Evolutionary conservation across 2,329 filamentous ascomycete species (phyloP).

Genomic region (Fonsecaea pugnacius): DNA sequence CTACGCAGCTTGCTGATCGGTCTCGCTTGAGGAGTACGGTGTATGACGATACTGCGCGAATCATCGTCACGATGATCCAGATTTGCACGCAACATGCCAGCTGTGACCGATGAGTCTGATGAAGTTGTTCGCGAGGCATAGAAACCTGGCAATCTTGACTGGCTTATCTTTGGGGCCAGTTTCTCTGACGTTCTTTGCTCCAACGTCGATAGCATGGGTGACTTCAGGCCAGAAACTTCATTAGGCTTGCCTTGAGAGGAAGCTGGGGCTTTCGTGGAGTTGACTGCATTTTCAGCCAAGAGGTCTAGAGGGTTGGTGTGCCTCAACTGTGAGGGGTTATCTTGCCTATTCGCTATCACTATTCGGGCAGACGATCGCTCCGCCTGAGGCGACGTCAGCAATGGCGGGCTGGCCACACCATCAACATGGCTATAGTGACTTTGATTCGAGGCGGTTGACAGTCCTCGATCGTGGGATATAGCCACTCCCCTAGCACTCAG

Average conservation of each 20-base stretch:
- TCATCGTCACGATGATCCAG: constrained; percentile 44
- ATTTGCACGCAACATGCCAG: constrained; percentile 11
- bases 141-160: constrained; percentile 53
- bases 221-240: constrained; percentile 27
- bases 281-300: constrained; percentile 35
- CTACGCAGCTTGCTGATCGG: constrained; percentile 71
- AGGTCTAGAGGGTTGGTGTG: constrained; percentile 39
- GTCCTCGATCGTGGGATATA: constrained; percentile 29
- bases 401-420: constrained; percentile 13
- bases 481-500: constrained; percentile 14
- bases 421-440: constrained; percentile 26
- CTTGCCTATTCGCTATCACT: constrained; percentile 22
- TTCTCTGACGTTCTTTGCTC: constrained; percentile 40
- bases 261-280: constrained; percentile 7
- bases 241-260: constrained; percentile 10
- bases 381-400: constrained; percentile 12
- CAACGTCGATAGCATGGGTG: constrained; percentile 26
- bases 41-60: constrained; percentile 20
- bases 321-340: constrained; percentile 17
- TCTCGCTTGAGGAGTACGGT: constrained; percentile 40
- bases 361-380: constrained; percentile 25
- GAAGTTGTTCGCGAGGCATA: constrained; percentile 48
- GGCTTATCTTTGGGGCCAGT: constrained; percentile 46
- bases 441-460: constrained; percentile 26
- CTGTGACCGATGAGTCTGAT: constrained; percentile 41